Percentiles rank a stretch among this genome's conserved stretches.
These are phyloP conservation scores for Aspergillus fumigatus DNA, from an alignment of 2,329 filamentous ascomycete species.

Conservation along the genomic window DNA sequence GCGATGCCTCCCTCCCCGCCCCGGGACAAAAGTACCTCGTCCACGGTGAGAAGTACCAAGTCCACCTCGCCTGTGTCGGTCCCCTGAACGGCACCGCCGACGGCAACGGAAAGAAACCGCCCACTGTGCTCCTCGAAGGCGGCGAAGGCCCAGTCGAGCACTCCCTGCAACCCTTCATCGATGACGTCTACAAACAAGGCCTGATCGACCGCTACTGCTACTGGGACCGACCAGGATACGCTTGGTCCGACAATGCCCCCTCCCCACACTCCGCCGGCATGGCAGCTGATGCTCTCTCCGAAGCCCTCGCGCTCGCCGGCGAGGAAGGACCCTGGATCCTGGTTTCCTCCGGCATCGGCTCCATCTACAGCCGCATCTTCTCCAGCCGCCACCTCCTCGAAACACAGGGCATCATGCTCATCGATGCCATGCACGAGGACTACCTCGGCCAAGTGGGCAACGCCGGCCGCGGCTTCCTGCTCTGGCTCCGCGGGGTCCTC, in stretches of 20 bases:
- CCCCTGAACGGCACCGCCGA: conserved; percentile 53
- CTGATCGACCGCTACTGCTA: conserved; percentile 90
- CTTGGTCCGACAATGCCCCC: conserved; percentile 85
- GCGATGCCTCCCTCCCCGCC: conserved; percentile 69
- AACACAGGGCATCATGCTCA: conserved; percentile 73
- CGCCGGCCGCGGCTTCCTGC: conserved; percentile 69
- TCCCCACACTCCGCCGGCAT: conserved; percentile 92
- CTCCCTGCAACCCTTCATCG: conserved; percentile 74
- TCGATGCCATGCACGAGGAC: conserved; percentile 88
- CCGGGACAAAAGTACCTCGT: conserved; percentile 76
- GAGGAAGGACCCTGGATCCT: conserved; percentile 88
- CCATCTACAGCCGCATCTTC: conserved; percentile 87
- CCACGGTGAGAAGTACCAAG: conserved; percentile 75
- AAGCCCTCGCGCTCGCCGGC: conserved; percentile 73
- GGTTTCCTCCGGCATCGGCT: conserved; percentile 79
- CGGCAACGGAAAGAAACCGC: conserved; percentile 45
- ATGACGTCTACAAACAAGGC: conserved; percentile 69
- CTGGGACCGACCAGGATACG: conserved; percentile 86
- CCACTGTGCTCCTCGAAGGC: conserved; percentile 81
- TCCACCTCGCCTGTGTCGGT: conserved; percentile 81
- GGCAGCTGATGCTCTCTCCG: conserved; percentile 81
- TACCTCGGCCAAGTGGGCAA: conserved; percentile 63
- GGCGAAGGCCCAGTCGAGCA: conserved; percentile 76
- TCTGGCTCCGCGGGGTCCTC: conserved; percentile 82
- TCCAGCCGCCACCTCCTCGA: conserved; percentile 72